These are phyloP conservation scores for Capniomyces stellatus DNA, from an alignment of 371 early-diverging fungal genomes.

Conservation along the genomic window DNA sequence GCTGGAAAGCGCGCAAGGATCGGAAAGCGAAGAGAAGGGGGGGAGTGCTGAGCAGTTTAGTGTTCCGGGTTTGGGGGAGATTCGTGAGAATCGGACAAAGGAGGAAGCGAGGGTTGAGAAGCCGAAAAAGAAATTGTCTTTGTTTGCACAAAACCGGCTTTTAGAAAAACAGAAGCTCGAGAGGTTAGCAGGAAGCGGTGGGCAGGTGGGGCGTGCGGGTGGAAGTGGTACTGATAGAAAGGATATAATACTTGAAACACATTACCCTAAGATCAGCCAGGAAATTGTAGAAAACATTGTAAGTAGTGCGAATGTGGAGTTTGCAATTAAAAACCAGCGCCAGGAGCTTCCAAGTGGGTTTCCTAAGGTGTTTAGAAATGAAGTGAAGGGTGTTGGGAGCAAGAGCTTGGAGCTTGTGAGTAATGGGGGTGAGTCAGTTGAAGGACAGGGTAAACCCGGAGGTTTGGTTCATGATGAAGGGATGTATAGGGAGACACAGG, in stretches of 20 bases:
- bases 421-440: neutral
- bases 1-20: too few species aligned
- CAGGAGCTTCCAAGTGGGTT: constrained; percentile 4
- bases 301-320: neutral
- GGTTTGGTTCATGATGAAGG: too few species aligned
- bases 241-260: neutral
- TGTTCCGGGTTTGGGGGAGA: neutral
- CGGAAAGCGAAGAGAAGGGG: neutral
- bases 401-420: neutral
- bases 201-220: too few species aligned
- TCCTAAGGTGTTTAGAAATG: neutral
- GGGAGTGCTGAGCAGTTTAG: neutral
- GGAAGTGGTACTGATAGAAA: too few species aligned
- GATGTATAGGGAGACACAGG: neutral
- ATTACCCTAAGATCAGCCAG: too few species aligned
- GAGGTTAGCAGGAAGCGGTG: too few species aligned
- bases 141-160: constrained; percentile 23
- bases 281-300: neutral
- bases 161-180: constrained; percentile 9
- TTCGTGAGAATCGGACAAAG: too few species aligned
- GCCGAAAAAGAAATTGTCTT: constrained; percentile 16
- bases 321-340: neutral
- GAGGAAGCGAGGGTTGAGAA: too few species aligned
- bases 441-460: neutral
- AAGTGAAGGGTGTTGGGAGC: too few species aligned